A percentile compares a stretch with the other conserved stretches of the same genome.
Conservation (phyloP, 2,329 filamentous ascomycete genomes). For the Pseudogymnoascus sp. region DNA sequence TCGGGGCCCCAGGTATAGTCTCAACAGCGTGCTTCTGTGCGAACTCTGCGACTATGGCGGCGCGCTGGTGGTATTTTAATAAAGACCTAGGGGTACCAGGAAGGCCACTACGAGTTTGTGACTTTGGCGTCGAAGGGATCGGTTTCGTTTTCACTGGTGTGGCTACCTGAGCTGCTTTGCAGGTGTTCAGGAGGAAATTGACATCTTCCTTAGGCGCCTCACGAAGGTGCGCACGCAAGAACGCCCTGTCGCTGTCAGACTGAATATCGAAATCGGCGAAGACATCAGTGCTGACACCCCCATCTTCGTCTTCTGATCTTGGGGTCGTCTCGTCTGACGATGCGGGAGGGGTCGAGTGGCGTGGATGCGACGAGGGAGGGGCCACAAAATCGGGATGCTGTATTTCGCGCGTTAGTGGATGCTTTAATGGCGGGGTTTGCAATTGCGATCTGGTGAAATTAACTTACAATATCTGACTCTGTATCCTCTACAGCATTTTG, state of each 20-base stretch:
- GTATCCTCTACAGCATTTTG: background rate
- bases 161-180: background rate
- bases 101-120: background rate
- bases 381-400: constrained; percentile 3
- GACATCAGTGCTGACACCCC: background rate
- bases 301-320: background rate
- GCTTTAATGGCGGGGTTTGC: background rate
- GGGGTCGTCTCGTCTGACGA: background rate
- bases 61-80: constrained; percentile 2
- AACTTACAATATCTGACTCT: background rate
- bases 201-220: constrained; percentile 6
- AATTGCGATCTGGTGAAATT: background rate
- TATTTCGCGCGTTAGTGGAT: background rate
- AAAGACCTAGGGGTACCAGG: background rate
- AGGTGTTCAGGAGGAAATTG: background rate
- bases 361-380: constrained; percentile 1
- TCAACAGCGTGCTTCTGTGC: background rate
- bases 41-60: background rate
- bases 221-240: background rate
- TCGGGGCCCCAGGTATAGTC: background rate
- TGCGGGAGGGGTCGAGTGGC: background rate
- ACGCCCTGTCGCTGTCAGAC: background rate
- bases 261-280: background rate
- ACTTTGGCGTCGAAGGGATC: background rate
- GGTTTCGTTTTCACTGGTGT: background rate